phyloP scores from a whole-genome alignment of 192 early-diverging fungal genomes.

The Coemansia sp. region DNA sequence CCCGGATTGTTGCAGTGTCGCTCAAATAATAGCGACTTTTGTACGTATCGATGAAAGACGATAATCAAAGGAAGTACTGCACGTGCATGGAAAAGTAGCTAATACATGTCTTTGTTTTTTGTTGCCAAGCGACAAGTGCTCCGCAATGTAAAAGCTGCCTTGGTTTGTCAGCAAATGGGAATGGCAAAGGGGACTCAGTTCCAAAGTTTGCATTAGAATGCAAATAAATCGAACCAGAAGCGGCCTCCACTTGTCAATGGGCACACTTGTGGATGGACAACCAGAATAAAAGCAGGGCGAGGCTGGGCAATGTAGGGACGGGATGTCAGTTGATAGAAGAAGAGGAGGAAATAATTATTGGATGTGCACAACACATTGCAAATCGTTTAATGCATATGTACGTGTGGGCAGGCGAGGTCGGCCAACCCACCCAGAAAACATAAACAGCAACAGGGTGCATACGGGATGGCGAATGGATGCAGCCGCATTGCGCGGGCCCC shows the following conservation, averaged over 20 bases:
- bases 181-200: neutral
- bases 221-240: neutral
- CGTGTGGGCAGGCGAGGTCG: neutral
- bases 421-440: neutral
- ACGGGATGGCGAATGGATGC: neutral
- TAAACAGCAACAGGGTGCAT: neutral
- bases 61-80: neutral
- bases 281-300: neutral
- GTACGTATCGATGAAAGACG: neutral
- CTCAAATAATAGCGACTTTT: neutral
- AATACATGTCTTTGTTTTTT: neutral
- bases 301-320: neutral
- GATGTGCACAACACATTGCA: neutral
- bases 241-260: neutral
- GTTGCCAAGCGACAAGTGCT: neutral
- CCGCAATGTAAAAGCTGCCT: neutral
- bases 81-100: neutral
- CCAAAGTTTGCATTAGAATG: no score
- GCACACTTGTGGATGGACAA: neutral
- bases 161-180: neutral
- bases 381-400: slow-evolving; percentile 6
- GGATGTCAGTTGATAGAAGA: neutral
- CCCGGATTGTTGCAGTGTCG: neutral
- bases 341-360: neutral
- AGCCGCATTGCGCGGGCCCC: neutral